Evolutionary conservation across 306 rosid genomes (phyloP).

Genomic region (Fragaria ananassa): DNA sequence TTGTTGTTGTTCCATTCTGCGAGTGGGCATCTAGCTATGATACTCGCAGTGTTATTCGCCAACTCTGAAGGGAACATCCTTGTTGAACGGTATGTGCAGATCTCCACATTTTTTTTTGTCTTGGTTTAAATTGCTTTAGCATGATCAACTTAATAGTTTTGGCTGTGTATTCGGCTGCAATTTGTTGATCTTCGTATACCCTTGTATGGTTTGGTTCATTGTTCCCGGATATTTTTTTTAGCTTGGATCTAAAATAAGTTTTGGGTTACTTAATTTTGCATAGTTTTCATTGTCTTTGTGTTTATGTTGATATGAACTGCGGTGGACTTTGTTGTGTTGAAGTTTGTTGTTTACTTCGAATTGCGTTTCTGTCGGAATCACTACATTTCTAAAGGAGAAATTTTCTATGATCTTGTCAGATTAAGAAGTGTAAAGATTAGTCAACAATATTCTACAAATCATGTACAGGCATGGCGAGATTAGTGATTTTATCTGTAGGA

Average conservation of each 20-base stretch:
- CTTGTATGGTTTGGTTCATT: not conserved
- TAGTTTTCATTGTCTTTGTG: not conserved
- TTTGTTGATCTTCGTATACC: not conserved
- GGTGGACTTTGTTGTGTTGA: not conserved
- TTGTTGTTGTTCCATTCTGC: not conserved
- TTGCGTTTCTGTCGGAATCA: not conserved
- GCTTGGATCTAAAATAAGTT: conserved; percentile 1
- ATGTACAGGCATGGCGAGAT: not conserved
- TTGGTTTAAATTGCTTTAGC: not conserved
- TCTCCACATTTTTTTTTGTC: conserved; percentile 13
- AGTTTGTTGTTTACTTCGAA: not conserved
- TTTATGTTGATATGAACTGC: not conserved
- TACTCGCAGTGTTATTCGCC: conserved; percentile 67
- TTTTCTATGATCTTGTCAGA: not conserved
- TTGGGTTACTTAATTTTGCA: not conserved
- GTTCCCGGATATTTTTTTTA: not conserved
- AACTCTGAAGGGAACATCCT: conserved; percentile 79
- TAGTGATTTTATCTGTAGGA: not conserved
- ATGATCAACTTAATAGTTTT: not conserved
- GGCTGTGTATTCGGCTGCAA: not conserved
- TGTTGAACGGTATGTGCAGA: conserved; percentile 60
- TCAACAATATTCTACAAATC: not conserved
- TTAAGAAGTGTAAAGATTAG: not conserved
- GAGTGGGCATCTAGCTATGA: conserved; percentile 31
- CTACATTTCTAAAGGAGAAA: not conserved